Evolutionary conservation across 2,329 filamentous ascomycete species (phyloP), one percentile per base, ranked within the genome.

Genomic region (Polytolypa hystricis): DNA sequence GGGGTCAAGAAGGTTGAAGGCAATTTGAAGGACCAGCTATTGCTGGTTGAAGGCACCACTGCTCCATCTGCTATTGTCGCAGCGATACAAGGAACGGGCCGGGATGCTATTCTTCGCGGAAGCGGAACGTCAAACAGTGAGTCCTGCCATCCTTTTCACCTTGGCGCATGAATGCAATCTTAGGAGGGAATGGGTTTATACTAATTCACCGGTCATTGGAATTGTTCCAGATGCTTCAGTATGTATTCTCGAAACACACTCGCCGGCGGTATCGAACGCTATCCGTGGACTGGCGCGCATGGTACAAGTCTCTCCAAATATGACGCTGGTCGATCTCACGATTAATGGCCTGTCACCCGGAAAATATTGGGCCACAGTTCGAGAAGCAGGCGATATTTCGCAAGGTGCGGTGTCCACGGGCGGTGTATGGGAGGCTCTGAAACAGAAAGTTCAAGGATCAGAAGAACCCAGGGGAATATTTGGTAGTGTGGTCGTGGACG

Each of bases 71-170:
- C 81, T 30, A 93, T 96, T 46, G 86, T 95, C 19, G 70, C 79
- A 44, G 82, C 89, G 5, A 93, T 96, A 45, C 83, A 95, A 65
- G 70, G 73, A 30, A 95, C 87, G 7, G 91, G 91, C 35, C 77
- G 86, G 53, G 89, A 96, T 73, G 89, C 89, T 30, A 95, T 98
- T 53, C 66, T 98, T 40, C 80, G 91, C 48, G 91, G 91, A 38
- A 87, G 82, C 41, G 91, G 91, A 45, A 74, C 71, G 49, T 80
- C 84, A 54, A 80, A 95, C 62, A 84, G 84, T 87, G 56, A 33
- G 57, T 53, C 19, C 37, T 17, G 18, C 39, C 30, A 11, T 21
- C 20, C 32, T 36, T 40, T n/a, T n/a, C n/a, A n/a, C 17, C 11
- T 15, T 29, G 5, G 17, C 33, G 10, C 10, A 25, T 17, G 4